Conservation (phyloP, 1,284 basidiomycete species). For the Sporisorium exsertum region DNA sequence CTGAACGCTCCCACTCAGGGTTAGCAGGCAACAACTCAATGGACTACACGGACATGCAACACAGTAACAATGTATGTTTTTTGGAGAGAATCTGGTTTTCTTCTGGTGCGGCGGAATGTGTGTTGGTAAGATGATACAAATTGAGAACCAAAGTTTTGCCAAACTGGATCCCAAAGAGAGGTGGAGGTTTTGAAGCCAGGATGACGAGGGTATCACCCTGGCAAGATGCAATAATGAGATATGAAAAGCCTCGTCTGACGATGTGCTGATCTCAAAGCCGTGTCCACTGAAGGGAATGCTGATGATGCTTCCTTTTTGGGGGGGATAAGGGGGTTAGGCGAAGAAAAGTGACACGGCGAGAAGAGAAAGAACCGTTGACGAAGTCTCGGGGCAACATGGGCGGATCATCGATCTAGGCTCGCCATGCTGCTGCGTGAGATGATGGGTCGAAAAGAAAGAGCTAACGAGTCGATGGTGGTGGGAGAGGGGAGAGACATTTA, state of each 20-base stretch:
- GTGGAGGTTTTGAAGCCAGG: conserved; percentile 11
- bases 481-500: conserved; percentile 28
- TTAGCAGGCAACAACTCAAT: not conserved
- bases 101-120: conserved; percentile 15
- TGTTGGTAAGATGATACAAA: conserved; percentile 43
- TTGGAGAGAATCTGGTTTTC: conserved; percentile 24
- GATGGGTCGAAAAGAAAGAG: not conserved
- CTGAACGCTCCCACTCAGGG: too few species aligned
- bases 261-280: not conserved
- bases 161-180: conserved; percentile 5
- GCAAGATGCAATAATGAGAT: not conserved
- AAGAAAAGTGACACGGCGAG: conserved; percentile 1
- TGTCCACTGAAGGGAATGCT: conserved; percentile 6
- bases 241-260: not conserved
- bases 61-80: not conserved
- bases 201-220: not conserved
- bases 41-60: not conserved
- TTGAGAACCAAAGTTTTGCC: conserved; percentile 5
- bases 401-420: not conserved
- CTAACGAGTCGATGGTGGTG: not conserved
- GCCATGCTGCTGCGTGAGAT: not conserved
- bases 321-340: not conserved
- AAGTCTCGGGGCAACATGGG: not conserved
- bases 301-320: conserved; percentile 9
- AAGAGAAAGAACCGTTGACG: not conserved